phyloP scores from a whole-genome alignment of 202 grass and related monocot species.

The Panicum hallii region DNA sequence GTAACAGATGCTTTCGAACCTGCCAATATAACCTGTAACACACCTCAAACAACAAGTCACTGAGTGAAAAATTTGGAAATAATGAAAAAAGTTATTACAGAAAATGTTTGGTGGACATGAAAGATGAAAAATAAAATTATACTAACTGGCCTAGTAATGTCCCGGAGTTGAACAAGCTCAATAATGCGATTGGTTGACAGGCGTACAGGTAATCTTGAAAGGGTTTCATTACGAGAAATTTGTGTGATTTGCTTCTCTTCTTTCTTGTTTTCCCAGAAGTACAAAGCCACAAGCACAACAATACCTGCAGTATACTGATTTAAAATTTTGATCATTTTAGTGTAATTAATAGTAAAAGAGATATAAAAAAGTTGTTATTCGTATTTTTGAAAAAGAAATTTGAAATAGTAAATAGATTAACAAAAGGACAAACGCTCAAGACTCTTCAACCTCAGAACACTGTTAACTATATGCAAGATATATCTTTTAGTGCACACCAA shows the following conservation, averaged over 20 bases:
- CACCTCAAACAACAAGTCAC: constrained; percentile 48
- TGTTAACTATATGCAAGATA: constrained; percentile 27
- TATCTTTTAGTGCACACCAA: constrained; percentile 37
- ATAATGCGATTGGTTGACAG: constrained; percentile 86
- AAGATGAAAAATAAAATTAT: constrained; percentile 53
- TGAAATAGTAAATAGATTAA: neutral
- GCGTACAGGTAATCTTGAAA: constrained; percentile 89
- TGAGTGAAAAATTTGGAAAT: neutral
- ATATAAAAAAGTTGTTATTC: neutral
- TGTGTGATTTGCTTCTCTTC: constrained; percentile 93
- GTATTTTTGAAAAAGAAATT: neutral
- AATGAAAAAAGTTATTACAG: neutral
- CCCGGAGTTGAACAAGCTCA: constrained; percentile 88
- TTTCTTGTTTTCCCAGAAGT: constrained; percentile 94
- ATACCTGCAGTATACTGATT: constrained; percentile 95
- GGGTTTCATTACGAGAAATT: constrained; percentile 88
- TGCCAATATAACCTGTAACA: constrained; percentile 90
- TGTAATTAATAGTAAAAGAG: constrained; percentile 17
- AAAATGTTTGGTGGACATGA: constrained; percentile 8
- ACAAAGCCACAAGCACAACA: constrained; percentile 85
- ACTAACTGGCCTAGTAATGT: constrained; percentile 93
- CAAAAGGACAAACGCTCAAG: constrained; percentile 15
- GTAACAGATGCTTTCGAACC: constrained; percentile 78
- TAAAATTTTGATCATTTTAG: constrained; percentile 67
- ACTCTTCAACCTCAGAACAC: constrained; percentile 1